Evolutionary conservation across 495 filamentous ascomycete species (phyloP), one percentile per base, ranked within the genome.

Genomic region (Rostrohypoxylon terebratum): DNA sequence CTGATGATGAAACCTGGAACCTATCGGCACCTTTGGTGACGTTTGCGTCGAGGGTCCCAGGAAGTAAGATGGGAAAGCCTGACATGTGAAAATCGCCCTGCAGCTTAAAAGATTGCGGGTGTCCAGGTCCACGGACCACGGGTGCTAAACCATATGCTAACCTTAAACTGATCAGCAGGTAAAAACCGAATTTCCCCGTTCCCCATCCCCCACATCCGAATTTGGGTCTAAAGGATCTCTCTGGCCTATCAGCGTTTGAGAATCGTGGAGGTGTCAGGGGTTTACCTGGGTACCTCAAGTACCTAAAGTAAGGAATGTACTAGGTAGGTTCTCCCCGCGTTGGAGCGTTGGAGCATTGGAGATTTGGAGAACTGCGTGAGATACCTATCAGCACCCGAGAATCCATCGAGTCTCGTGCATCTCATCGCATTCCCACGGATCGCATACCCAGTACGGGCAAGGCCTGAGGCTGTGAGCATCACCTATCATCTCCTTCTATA

Each of bases 1-100:
- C 65, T 57, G 54, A 62, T 54, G 71, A 69, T 63, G 40, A 62
- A 66, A 73, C 44, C 60, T 66, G 40, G 66, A 57, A 51, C 71
- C 66, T 69, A 51, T 73, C 71, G 71, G 71, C 66, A 66, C 42
- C 40, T 64, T 23, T 69, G 57, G 66, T 73, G 71, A 73, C 71
- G 71, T 73, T 73, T 73, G 54, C 66, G 66, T 57, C 64, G 38
- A 42, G 38, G 38, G 34, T 28, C 25, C 4, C 1, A 64, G 69
- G 33, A 14, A 38, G 34, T 36, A 66, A 20, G 38, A 51, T 33
- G 44, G 38, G n/a, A 18, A 23, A 58, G 57, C 13, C 60, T 73
- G 62, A 55, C 71, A 73, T 73, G 71, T 73, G 71, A 73, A 73
- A 73, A 47, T 63, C 53, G 70, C 34, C 48, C 60, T 25, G 10